phyloP scores from a whole-genome alignment of 2,329 filamentous ascomycete genomes.

The Cercospora citrullina region DNA sequence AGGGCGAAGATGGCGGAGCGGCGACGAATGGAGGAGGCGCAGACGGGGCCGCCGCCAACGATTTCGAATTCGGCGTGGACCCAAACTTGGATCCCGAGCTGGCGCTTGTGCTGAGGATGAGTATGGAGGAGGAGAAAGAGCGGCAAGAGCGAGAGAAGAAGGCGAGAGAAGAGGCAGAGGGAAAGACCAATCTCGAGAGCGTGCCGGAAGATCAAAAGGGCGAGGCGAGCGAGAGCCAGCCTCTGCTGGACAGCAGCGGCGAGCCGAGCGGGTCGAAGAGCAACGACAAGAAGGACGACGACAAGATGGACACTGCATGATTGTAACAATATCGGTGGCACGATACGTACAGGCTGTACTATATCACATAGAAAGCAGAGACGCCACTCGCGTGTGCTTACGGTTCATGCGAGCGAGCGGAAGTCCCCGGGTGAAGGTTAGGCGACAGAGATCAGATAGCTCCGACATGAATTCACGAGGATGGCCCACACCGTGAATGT shows the following conservation, averaged over 20 bases:
- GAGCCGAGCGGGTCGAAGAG: conserved; percentile 31
- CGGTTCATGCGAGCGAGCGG: not conserved
- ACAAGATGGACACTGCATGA: conserved; percentile 39
- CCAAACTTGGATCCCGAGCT: conserved; percentile 90
- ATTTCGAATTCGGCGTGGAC: conserved; percentile 88
- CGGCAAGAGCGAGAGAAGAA: conserved; percentile 83
- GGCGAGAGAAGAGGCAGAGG: conserved; percentile 64
- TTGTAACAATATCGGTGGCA: not conserved
- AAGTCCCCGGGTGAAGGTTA: not conserved
- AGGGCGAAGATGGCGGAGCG: conserved; percentile 70
- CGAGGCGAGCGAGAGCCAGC: conserved; percentile 62
- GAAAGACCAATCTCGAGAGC: conserved; percentile 74
- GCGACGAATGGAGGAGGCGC: conserved; percentile 53
- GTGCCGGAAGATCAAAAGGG: conserved; percentile 65
- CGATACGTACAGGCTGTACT: conserved; percentile 6
- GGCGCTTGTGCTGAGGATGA: conserved; percentile 92
- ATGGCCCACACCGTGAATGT: not conserved
- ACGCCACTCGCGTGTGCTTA: not conserved
- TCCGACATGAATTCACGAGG: not conserved
- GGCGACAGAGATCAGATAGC: not conserved
- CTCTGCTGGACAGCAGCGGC: conserved; percentile 41
- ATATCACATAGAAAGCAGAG: conserved; percentile 1
- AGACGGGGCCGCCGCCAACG: conserved; percentile 53
- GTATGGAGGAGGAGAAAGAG: conserved; percentile 96
- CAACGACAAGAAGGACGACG: conserved; percentile 33